Base-by-base conservation (phyloP, 805 yeast species). In the Candida xiaguanensis region DNA sequence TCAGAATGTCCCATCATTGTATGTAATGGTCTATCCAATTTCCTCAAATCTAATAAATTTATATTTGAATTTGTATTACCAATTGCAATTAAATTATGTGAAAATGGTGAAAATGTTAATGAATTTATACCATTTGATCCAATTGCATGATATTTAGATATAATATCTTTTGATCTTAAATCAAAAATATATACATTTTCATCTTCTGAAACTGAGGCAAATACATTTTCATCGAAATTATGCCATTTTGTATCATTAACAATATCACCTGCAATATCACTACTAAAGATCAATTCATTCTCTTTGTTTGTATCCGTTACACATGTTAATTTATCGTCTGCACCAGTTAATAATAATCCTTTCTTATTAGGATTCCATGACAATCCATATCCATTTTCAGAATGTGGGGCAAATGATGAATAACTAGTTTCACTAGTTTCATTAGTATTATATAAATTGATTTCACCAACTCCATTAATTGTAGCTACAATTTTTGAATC, bases 191-290 rank as follows among this genome's bases (percentile, higher is more conserved):
- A 61, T 38, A 82, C 64, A 14, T 67, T 61, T 37, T 70, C 71
- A 54, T 85, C 95, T 45, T 85, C 95, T 8, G 88, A 79, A 0
- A 82, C 91, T 2, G 88, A 73, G 0, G 85, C 93, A 56, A 83
- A 77, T 2, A 77, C 30, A 42, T 71, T 63, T 17, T 62, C 64
- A 31, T 74, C 67, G 39, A 72, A 67, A 18, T 63, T 56, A 49
- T 82, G 85, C 87, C 90, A 85, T 59, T 80, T 77, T 15, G 79
- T 82, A 51, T 85, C 93, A 50, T 85, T 85, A 11, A 85, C 87
- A 25, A 82, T 80, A 46, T 77, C 81, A 0, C 55, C 48, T 46
- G 82, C 87, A 6, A 46, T 40, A 5, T 43, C 39, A 31, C 53
- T 46, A 22, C 45, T 36, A 31, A 48, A 54, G 3, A 53, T 36